Conservation (phyloP, 2,329 filamentous ascomycete genomes). For the Monilinia vaccinii-corymbosi region DNA sequence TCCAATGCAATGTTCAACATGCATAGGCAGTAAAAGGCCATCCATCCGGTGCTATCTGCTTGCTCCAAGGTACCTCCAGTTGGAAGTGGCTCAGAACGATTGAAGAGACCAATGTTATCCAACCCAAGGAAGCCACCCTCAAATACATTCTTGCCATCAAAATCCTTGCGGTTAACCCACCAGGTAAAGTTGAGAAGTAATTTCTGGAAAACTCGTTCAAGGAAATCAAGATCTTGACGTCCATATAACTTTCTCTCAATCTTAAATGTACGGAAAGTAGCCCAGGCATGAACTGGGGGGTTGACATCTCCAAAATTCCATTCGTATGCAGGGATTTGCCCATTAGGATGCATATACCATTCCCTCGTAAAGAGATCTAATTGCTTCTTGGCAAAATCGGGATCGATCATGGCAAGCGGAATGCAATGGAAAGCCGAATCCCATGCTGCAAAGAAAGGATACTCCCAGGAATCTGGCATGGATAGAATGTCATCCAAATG, state of each 20-base stretch:
- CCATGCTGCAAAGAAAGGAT: conserved; percentile 96
- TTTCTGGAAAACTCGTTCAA: conserved; percentile 95
- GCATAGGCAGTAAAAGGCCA: conserved; percentile 93
- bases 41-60: conserved; percentile 96
- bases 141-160: conserved; percentile 92
- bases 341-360: conserved; percentile 98
- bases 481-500: conserved; percentile 91
- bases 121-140: conserved; percentile 92
- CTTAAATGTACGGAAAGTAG: conserved; percentile 92
- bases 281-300: conserved; percentile 92
- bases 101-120: conserved; percentile 97
- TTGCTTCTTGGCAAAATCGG: conserved; percentile 96
- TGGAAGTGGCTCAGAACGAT: conserved; percentile 87
- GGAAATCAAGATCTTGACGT: conserved; percentile 85
- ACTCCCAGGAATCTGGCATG: conserved; percentile 98
- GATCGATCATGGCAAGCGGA: conserved; percentile 91
- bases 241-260: conserved; percentile 97
- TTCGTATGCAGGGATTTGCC: conserved; percentile 83
- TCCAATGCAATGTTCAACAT: conserved; percentile 97
- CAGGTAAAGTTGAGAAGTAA: conserved; percentile 93
- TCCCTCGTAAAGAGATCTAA: conserved; percentile 91
- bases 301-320: conserved; percentile 99
- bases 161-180: conserved; percentile 98
- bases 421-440: conserved; percentile 97
- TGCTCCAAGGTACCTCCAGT: conserved; percentile 92